phyloP scores from a whole-genome alignment of 2,329 filamentous ascomycete genomes.

The Alternaria ventricosa region DNA sequence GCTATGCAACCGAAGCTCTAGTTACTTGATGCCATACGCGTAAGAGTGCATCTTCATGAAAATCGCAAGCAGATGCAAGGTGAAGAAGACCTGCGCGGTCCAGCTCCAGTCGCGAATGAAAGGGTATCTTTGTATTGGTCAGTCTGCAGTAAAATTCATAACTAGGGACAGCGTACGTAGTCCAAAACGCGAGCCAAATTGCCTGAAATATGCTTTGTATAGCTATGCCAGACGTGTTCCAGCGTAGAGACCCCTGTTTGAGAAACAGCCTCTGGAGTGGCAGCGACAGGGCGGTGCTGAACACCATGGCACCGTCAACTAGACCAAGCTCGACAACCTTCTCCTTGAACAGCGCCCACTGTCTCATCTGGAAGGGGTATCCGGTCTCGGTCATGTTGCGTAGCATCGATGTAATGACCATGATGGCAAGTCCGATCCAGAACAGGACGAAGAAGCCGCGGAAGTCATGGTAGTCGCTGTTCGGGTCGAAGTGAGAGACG shows the following conservation, averaged over 20 bases:
- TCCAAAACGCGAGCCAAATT: constrained; percentile 82
- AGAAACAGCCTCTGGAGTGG: constrained; percentile 75
- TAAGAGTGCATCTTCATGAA: constrained; percentile 99
- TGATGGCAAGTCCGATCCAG: constrained; percentile 95
- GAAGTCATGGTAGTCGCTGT: constrained; percentile 91
- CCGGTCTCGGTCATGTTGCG: constrained; percentile 95
- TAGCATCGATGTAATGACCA: constrained; percentile 93
- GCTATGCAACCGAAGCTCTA: background rate
- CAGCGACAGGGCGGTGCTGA: constrained; percentile 72
- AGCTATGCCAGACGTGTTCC: constrained; percentile 78
- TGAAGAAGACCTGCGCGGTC: constrained; percentile 95
- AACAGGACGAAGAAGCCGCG: constrained; percentile 97
- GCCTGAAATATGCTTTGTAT: constrained; percentile 84
- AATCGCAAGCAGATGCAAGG: constrained; percentile 86
- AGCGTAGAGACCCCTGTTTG: constrained; percentile 66
- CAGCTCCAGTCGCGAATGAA: constrained; percentile 91
- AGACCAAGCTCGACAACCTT: constrained; percentile 88
- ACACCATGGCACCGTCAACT: constrained; percentile 85
- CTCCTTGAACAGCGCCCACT: constrained; percentile 86
- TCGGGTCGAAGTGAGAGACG: constrained; percentile 93
- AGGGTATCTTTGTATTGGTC: constrained; percentile 63
- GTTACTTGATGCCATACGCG: constrained; percentile 52
- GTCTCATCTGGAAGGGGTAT: constrained; percentile 80
- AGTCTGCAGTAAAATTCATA: constrained; percentile 1
- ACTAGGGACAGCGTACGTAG: constrained; percentile 57